Evolutionary conservation across 768 basidiomycete species (phyloP), one percentile per base, ranked within the genome.

Genomic region (Amanita phalloides): DNA sequence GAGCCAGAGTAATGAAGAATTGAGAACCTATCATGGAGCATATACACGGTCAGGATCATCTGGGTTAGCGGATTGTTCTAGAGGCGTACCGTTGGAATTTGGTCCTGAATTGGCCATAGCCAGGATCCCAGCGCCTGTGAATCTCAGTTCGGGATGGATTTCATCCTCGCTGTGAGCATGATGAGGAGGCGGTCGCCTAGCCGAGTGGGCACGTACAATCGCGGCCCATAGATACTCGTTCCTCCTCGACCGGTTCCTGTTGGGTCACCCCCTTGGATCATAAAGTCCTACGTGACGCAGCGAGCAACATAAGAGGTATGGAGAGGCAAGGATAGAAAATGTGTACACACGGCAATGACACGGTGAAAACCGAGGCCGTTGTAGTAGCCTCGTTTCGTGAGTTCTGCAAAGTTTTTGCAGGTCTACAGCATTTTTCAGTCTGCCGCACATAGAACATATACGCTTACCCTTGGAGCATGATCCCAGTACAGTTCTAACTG

Each of bases 31-130:
- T 59, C 48, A 20, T 45, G 61, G 61, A 54, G 61, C 62, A 11
- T 11, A 30, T 28, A 47, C 53, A 43, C 35, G 51, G 49, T 13
- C 13, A 20, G n/a, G 3, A 17, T 21, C 20, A 44, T n/a, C 7
- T 38, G 35, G 20, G 36, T 13, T 8, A 25, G 17, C 21, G 45
- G 8, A 23, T 36, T 23, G 48, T 36, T 38, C 6, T 32, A 20
- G 13, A 0, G 17, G 54, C 70, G 49, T 49, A 80, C 90, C 86
- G 60, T 91, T 92, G 23, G 86, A 86, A 63, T 91, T 90, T n/a
- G 88, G 88, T 9, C 94, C 94, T 42, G 94, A 90, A 68, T 99
- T 99, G 33, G 96, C 96, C 90, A 92, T 91, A 7, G 90, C 92
- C 23, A 98, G 80, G 53, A 97, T 93, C 20, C 95, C 95, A 39